Evolutionary conservation across 306 rosid genomes (phyloP).

Genomic region (Ammopiptanthus mongolicus): DNA sequence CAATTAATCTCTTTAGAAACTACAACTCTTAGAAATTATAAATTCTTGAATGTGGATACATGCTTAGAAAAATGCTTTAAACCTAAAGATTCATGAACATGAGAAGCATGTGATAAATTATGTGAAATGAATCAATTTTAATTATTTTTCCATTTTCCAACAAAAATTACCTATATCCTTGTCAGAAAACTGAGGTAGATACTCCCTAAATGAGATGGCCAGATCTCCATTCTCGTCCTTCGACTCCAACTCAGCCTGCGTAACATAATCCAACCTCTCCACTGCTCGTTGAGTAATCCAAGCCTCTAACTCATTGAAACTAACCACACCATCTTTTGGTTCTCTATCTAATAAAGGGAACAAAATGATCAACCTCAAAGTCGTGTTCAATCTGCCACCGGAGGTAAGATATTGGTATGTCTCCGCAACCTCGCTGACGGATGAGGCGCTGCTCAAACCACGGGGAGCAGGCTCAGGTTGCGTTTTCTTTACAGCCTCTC

Average conservation of each 20-base stretch:
- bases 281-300: conserved; percentile 48
- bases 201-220: conserved; percentile 54
- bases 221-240: conserved; percentile 50
- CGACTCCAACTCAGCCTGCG: conserved; percentile 35
- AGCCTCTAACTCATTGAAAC: conserved; percentile 39
- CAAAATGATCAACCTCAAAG: conserved; percentile 52
- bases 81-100: too few relatives aligned
- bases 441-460: not conserved
- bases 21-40: too few relatives aligned
- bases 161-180: conserved; percentile 51
- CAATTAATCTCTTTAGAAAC: too few relatives aligned
- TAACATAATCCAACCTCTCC: conserved; percentile 41
- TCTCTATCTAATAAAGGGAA: conserved; percentile 64
- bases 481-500: conserved; percentile 1
- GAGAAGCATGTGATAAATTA: too few relatives aligned
- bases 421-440: conserved; percentile 18
- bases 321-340: conserved; percentile 46
- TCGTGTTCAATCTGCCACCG: conserved; percentile 46
- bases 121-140: too few relatives aligned
- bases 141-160: too few relatives aligned
- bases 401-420: conserved; percentile 27
- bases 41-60: too few relatives aligned
- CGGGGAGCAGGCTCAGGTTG: not conserved
- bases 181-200: conserved; percentile 54
- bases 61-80: too few relatives aligned